These are phyloP conservation scores for Uromyces viciae-fabae DNA, from an alignment of 1,284 basidiomycete genomes.

Conservation along the genomic window DNA sequence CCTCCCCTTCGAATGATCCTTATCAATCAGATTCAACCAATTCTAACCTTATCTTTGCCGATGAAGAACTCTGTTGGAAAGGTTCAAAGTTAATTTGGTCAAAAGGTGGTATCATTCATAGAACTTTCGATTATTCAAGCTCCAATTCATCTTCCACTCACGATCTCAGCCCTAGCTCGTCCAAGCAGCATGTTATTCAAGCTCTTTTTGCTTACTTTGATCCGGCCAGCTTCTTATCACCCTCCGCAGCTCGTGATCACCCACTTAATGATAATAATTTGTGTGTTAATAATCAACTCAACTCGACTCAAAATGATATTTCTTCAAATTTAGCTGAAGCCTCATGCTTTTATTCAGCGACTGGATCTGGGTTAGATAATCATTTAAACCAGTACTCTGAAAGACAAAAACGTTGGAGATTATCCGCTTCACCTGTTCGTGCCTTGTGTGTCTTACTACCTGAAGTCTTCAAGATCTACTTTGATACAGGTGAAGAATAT, in stretches of 20 bases:
- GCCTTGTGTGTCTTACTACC: conserved; percentile 75
- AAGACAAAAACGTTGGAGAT: conserved; percentile 20
- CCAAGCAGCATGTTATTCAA: conserved; percentile 44
- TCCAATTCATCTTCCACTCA: conserved; percentile 10
- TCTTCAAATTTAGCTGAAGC: background rate
- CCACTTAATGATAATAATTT: background rate
- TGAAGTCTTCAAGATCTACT: conserved; percentile 69
- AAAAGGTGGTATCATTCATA: conserved; percentile 36
- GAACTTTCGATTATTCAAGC: conserved; percentile 43
- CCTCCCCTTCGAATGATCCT: background rate
- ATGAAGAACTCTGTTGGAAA: conserved; percentile 43
- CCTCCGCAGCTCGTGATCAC: background rate
- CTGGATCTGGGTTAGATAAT: conserved; percentile 40
- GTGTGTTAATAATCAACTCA: background rate
- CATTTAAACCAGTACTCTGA: conserved; percentile 11
- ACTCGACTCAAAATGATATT: background rate
- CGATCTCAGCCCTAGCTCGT: background rate
- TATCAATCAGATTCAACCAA: background rate
- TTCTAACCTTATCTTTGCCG: conserved; percentile 3
- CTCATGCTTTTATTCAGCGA: background rate
- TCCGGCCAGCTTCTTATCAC: background rate
- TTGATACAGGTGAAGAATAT: conserved; percentile 69
- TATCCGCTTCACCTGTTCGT: conserved; percentile 53
- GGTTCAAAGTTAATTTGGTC: conserved; percentile 42
- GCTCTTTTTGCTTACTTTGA: conserved; percentile 42